phyloP scores from a whole-genome alignment of 768 basidiomycete species.

The Favolaschia claudopus region DNA sequence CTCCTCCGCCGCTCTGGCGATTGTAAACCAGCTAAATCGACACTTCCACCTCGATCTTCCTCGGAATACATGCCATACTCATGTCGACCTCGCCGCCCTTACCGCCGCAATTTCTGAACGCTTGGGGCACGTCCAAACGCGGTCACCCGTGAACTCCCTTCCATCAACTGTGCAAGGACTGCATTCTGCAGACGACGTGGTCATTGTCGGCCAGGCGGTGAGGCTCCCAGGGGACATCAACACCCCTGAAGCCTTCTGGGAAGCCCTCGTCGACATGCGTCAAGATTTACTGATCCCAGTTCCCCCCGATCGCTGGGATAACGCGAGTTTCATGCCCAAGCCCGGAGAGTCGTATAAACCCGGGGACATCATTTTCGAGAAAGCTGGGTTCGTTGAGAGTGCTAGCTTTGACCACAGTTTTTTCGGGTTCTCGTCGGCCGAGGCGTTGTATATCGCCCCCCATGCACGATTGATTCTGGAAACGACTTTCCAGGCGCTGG shows the following conservation, averaged over 20 bases:
- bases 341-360: slow-evolving; percentile 31
- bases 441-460: slow-evolving; percentile 42
- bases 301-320: slow-evolving; percentile 44
- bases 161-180: too few species aligned
- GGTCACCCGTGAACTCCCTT: not conserved
- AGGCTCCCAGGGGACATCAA: slow-evolving; percentile 44
- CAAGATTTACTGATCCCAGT: slow-evolving; percentile 38
- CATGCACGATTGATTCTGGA: slow-evolving; percentile 42
- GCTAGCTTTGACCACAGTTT: slow-evolving; percentile 43
- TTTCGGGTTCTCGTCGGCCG: slow-evolving; percentile 44
- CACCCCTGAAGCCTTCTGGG: slow-evolving; percentile 38
- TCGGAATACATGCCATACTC: slow-evolving; percentile 44
- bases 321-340: slow-evolving; percentile 40
- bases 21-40: slow-evolving; percentile 39
- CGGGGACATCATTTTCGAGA: slow-evolving; percentile 40
- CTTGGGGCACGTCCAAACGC: not conserved
- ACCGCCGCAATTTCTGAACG: slow-evolving; percentile 29
- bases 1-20: slow-evolving; percentile 40
- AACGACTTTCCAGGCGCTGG: slow-evolving; percentile 44
- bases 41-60: slow-evolving; percentile 36
- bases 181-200: slow-evolving; percentile 34
- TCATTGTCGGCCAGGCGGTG: slow-evolving; percentile 45
- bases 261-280: slow-evolving; percentile 41
- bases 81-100: slow-evolving; percentile 39
- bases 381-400: slow-evolving; percentile 42